phyloP scores from a whole-genome alignment of 108 stramenopile genomes.

The Chaetoceros muelleri region DNA sequence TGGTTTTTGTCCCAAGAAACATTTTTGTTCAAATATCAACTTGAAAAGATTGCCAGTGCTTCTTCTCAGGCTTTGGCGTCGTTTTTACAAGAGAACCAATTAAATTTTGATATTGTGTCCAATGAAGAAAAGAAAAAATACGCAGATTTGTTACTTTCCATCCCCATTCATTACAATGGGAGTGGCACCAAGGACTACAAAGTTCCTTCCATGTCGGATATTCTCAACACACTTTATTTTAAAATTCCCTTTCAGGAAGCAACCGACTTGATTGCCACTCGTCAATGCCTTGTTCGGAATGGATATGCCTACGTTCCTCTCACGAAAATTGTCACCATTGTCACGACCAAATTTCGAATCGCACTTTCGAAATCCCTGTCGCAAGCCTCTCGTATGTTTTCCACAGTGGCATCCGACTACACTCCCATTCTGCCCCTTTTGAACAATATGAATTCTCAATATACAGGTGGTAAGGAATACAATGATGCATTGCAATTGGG shows the following conservation, averaged over 20 bases:
- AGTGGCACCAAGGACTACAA: not conserved
- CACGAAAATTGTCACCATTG: slow-evolving; percentile 61
- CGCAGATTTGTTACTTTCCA: slow-evolving; percentile 14
- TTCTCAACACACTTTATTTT: slow-evolving; percentile 50
- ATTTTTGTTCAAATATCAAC: slow-evolving; percentile 74
- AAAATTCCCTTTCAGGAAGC: slow-evolving; percentile 91
- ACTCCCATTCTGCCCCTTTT: slow-evolving; percentile 71
- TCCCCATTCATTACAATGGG: slow-evolving; percentile 1
- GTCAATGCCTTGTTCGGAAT: slow-evolving; percentile 70
- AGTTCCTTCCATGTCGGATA: slow-evolving; percentile 24
- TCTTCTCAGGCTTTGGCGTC: slow-evolving; percentile 8
- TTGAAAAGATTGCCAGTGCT: slow-evolving; percentile 36
- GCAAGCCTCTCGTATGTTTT: slow-evolving; percentile 31
- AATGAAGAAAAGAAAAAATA: slow-evolving; percentile 35
- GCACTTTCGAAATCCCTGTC: slow-evolving; percentile 62
- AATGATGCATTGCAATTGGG: slow-evolving; percentile 12
- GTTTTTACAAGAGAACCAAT: slow-evolving; percentile 48
- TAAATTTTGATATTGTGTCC: slow-evolving; percentile 50
- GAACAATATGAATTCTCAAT: slow-evolving; percentile 70
- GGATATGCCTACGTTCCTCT: slow-evolving; percentile 90
- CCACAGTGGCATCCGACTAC: slow-evolving; percentile 17
- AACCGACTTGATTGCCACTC: slow-evolving; percentile 59
- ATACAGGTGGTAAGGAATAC: slow-evolving; percentile 43
- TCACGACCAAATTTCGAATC: slow-evolving; percentile 66
- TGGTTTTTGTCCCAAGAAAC: slow-evolving; percentile 87